phyloP scores from a whole-genome alignment of 1,139 yeast genomes.

The Diutina rugosa region DNA sequence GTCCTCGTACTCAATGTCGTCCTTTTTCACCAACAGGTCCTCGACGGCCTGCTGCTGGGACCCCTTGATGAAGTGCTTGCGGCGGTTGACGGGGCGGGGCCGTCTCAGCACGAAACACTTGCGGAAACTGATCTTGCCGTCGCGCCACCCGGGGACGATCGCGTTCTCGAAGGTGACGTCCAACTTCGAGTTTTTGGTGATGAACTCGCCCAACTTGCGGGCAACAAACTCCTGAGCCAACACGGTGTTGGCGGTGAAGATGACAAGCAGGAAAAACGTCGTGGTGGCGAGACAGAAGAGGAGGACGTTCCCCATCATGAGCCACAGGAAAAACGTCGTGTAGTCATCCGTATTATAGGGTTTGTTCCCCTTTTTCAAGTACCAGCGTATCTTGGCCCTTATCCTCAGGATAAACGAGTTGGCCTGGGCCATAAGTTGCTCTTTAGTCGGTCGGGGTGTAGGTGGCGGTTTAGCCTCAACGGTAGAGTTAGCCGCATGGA shows the following conservation, averaged over 20 bases:
- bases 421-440: conserved; percentile 41
- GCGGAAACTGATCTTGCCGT: conserved; percentile 71
- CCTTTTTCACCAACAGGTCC: conserved; percentile 2
- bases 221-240: conserved; percentile 88
- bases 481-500: not conserved
- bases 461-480: not conserved
- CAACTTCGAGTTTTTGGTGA: conserved; percentile 77
- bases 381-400: conserved; percentile 55
- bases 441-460: conserved; percentile 17
- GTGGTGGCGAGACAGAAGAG: conserved; percentile 79
- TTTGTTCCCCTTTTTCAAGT: conserved; percentile 35
- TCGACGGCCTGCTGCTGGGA: conserved; percentile 51
- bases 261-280: conserved; percentile 66
- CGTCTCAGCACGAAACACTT: conserved; percentile 81
- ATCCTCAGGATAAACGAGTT: conserved; percentile 36
- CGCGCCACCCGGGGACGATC: conserved; percentile 89
- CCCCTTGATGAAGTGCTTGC: conserved; percentile 50
- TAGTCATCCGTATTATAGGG: conserved; percentile 86
- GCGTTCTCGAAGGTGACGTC: conserved; percentile 89
- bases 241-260: conserved; percentile 74
- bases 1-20: conserved; percentile 30
- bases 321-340: conserved; percentile 83
- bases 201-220: conserved; percentile 61
- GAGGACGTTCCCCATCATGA: conserved; percentile 73
- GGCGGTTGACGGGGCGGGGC: conserved; percentile 32